Evolutionary conservation across 192 early-diverging fungal species (phyloP), one percentile per base, ranked within the genome.

Genomic region (Coemansia asiatica): DNA sequence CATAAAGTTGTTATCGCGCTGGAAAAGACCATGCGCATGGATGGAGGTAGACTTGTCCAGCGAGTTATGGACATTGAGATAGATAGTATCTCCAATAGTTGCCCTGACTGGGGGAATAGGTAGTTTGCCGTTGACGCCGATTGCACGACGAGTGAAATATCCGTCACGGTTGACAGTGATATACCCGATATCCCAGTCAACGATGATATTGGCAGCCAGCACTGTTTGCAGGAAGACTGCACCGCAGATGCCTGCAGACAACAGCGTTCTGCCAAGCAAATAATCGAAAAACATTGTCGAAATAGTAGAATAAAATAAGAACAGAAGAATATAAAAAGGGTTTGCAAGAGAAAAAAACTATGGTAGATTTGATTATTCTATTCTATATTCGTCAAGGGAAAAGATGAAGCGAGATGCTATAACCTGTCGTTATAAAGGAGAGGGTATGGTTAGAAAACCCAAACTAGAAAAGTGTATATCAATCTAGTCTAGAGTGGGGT

Each of bases 21-120:
- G 90, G 68, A 88, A 92, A 9, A 94, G 58, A 1, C 94, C 94
- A 65, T 95, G 94, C 0, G 84, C 70, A 74, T 90, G 92, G 54
- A 93, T 56, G 5, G 85, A 70, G 21, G 90, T 88, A 16, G 87
- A 76, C 33, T 75, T 66, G 58, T 86, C 77, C 26, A 90, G 62
- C n/a, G 74, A 73, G 64, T 90, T 88, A 59, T 67, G 59, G 33
- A 82, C 75, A 15, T 64, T 82, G 19, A 80, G 61, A 2, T 60
- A 50, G 10, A 80, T 31, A 0, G 60, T 66, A 25, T 80, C 78
- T 25, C 72, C 72, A 3, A 46, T 47, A 2, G 56, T 65, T 2
- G 44, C 36, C 7, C 55, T 47, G 8, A 68, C 56, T 0, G 58
- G 67, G 5, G 84, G 85, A 61, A 86, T 85, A 54, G 89, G 89